Percentiles rank a stretch among this genome's conserved stretches.
Conservation (phyloP, 306 rosid species). For the Lathyrus tuberosus region DNA sequence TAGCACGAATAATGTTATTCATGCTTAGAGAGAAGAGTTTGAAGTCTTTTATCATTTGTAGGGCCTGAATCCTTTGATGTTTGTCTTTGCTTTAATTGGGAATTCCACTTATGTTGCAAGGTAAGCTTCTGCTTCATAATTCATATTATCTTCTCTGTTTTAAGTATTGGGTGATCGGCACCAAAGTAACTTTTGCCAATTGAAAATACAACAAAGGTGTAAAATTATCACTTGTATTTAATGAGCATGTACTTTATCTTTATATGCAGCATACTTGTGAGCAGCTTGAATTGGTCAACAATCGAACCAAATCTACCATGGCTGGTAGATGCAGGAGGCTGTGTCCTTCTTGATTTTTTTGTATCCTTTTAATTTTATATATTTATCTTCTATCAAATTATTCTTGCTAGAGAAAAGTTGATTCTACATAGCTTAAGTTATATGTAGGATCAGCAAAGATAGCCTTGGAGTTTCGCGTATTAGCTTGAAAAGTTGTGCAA, state of each 20-base stretch:
- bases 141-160: conserved; percentile 15
- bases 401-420: conserved; percentile 33
- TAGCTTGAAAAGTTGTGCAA: not conserved
- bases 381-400: conserved; percentile 28
- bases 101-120: conserved; percentile 77
- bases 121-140: conserved; percentile 41
- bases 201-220: conserved; percentile 6
- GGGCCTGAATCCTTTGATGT: conserved; percentile 94
- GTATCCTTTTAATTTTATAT: conserved; percentile 62
- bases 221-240: conserved; percentile 30
- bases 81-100: conserved; percentile 79
- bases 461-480: conserved; percentile 24
- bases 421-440: conserved; percentile 14
- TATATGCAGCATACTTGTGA: conserved; percentile 68
- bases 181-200: conserved; percentile 22
- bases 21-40: conserved; percentile 6
- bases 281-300: conserved; percentile 69
- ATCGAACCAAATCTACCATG: conserved; percentile 81
- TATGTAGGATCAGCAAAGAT: conserved; percentile 32
- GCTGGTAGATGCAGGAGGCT: conserved; percentile 90
- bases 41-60: conserved; percentile 45
- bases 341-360: conserved; percentile 73
- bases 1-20: conserved; percentile 25
- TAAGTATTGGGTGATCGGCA: not conserved
- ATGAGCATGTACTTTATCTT: conserved; percentile 13